Evolutionary conservation across 2,329 filamentous ascomycete genomes (phyloP), one percentile per base, ranked within the genome.

Genomic region (Beauveria pseudobassiana): DNA sequence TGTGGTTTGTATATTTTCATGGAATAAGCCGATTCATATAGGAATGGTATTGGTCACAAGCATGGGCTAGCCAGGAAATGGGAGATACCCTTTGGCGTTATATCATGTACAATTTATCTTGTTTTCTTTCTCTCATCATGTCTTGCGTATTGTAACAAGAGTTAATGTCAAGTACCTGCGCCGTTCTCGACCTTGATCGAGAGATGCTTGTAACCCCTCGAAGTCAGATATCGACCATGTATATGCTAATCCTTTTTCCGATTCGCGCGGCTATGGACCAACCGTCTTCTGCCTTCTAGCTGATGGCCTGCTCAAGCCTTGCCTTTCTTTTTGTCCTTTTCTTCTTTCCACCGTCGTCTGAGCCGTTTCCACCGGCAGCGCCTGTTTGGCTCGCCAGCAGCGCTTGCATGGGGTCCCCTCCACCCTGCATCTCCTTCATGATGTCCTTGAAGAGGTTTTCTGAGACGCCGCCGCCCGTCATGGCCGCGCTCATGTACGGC

Each of bases 371-470:
- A 5, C 67, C 68, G 5, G 66, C 69, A 1, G 65, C 67, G 14
- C 70, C 67, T 16, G 63, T 72, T 52, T 70, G 72, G 34, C 69
- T 74, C 8, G 73, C 76, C 75, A 77, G 77, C 61, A 77, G 64
- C 43, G 76, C 77, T 8, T 73, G 69, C 77, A 79, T 78, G 8
- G 74, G 76, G 46, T 80, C 78, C 0, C 76, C 80, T 2, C 75
- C 76, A 3, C 74, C 74, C 69, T 81, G 79, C 91, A 98, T 96
- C 78, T 96, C 91, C 70, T 87, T 88, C 93, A 98, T 96, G 82
- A 97, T 96, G 68, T 97, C 93, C 79, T 95, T 91, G 70, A 98
- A 87, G 64, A 97, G 85, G 71, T 98, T 96, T 74, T 99, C 95
- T 64, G 87, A 93, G 12, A 98, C 91, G 42, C 95, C 95, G 12